Evolutionary conservation across 148 eudicot species (phyloP).

Genomic region (Tetragonia tetragonoides): DNA sequence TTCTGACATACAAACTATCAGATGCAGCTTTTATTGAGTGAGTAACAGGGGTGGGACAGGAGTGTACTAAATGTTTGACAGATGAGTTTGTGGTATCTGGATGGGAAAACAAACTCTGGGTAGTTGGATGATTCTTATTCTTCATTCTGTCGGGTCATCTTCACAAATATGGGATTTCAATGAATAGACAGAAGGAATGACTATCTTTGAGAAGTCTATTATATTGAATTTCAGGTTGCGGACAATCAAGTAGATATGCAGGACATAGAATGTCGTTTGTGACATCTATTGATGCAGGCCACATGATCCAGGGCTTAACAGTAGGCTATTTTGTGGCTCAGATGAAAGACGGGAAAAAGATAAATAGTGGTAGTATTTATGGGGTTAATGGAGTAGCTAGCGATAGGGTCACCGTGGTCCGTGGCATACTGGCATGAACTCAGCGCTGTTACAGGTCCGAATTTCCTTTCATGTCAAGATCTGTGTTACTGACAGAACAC

Average conservation of each 20-base stretch:
- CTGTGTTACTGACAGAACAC: background rate
- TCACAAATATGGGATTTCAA: background rate
- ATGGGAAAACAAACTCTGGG: slow-evolving; percentile 19
- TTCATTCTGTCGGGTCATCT: background rate
- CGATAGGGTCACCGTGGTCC: too few relatives aligned
- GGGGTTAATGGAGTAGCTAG: background rate
- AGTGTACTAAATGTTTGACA: slow-evolving; percentile 19
- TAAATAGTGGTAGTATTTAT: background rate
- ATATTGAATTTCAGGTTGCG: background rate
- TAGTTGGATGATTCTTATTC: slow-evolving; percentile 17
- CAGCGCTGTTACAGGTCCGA: background rate
- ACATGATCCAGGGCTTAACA: background rate
- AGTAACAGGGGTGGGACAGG: slow-evolving; percentile 22
- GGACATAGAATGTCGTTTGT: slow-evolving; percentile 12
- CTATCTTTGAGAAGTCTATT: slow-evolving; percentile 1
- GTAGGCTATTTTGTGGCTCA: slow-evolving; percentile 3
- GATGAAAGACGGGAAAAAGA: background rate
- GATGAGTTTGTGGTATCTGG: slow-evolving; percentile 25
- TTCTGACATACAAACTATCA: background rate
- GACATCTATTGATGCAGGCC: slow-evolving; percentile 13
- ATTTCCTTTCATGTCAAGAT: background rate
- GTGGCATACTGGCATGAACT: background rate
- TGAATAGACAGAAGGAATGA: slow-evolving; percentile 6
- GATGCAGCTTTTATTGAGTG: slow-evolving; percentile 15
- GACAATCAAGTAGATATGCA: slow-evolving; percentile 6